A percentile compares a stretch with the other conserved stretches of the same genome.
These are phyloP conservation scores for Persicaria tinctoria DNA, from an alignment of 148 eudicot genomes.

Conservation along the genomic window DNA sequence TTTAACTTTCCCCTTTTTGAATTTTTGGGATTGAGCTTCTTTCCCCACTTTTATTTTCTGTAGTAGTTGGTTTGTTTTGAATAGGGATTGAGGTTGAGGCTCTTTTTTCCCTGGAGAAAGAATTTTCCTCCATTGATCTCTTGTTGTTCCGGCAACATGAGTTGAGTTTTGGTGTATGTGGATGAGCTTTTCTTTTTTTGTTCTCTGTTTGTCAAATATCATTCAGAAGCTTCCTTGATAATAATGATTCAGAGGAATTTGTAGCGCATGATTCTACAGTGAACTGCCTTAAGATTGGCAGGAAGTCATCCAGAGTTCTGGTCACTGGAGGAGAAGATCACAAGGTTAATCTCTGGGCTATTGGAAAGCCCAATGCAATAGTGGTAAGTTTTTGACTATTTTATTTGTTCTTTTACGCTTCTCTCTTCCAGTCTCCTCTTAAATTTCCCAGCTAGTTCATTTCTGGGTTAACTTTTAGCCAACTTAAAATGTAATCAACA, in stretches of 20 bases:
- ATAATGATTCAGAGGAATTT: constrained; percentile 67
- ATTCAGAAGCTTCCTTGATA: constrained; percentile 31
- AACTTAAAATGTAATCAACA: constrained; percentile 7
- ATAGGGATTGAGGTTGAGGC: background rate
- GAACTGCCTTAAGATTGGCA: constrained; percentile 90
- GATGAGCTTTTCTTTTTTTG: background rate
- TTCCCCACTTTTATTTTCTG: background rate
- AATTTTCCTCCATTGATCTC: no score
- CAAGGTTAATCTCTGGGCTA: constrained; percentile 98
- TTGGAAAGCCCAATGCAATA: constrained; percentile 96
- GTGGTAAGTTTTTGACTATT: constrained; percentile 41
- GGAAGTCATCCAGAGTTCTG: constrained; percentile 90
- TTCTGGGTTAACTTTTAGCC: background rate
- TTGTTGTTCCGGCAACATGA: no score
- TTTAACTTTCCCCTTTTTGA: background rate
- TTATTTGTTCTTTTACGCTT: background rate
- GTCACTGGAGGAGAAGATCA: constrained; percentile 99
- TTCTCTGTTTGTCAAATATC: background rate
- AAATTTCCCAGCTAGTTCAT: background rate
- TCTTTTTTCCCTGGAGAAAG: no score
- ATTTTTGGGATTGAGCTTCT: background rate
- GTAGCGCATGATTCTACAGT: constrained; percentile 89
- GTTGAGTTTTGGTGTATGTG: background rate
- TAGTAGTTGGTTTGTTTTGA: background rate
- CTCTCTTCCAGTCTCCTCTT: background rate